Percentiles rank a stretch among this genome's conserved stretches.
phyloP scores from a whole-genome alignment of 2,329 filamentous ascomycete species.

The Ophiostoma angusticollis region DNA sequence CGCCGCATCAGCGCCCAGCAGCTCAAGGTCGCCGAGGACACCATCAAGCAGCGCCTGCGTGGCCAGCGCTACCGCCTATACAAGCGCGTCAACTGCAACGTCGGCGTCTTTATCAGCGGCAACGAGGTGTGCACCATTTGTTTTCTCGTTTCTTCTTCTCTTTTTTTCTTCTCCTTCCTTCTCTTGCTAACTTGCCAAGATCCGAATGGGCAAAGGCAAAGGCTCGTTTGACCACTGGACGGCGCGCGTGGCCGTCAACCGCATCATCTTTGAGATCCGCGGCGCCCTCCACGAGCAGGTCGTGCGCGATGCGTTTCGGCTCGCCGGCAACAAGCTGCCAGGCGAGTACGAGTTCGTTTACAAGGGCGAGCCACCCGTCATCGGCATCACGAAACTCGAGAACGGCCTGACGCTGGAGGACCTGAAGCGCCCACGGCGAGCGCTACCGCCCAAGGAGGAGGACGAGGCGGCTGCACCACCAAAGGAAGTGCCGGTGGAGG shows the following conservation, averaged over 20 bases:
- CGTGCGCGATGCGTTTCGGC: conserved; percentile 79
- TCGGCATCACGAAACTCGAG: conserved; percentile 81
- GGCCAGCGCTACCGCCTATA: conserved; percentile 89
- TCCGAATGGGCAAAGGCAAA: conserved; percentile 98
- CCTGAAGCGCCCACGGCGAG: conserved; percentile 68
- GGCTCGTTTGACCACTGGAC: conserved; percentile 97
- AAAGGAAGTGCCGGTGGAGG: conserved; percentile 20
- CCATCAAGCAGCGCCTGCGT: conserved; percentile 76
- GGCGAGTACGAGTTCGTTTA: conserved; percentile 86
- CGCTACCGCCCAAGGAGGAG: conserved; percentile 37
- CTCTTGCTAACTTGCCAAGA: conserved; percentile 27
- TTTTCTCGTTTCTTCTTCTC: background rate
- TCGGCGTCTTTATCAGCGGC: conserved; percentile 88
- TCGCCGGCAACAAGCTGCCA: conserved; percentile 90
- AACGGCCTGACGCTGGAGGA: conserved; percentile 71
- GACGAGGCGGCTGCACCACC: conserved; percentile 13
- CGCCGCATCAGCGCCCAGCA: conserved; percentile 77
- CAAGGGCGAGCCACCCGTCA: conserved; percentile 78
- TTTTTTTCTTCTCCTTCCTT: conserved; percentile 2
- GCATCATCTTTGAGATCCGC: conserved; percentile 84
- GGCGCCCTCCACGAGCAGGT: conserved; percentile 91
- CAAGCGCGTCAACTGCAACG: conserved; percentile 80
- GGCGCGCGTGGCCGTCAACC: conserved; percentile 74
- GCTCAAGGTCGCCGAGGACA: conserved; percentile 83
- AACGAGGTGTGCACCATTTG: conserved; percentile 54